These are phyloP conservation scores for Raffaelea deltoideospora DNA, from an alignment of 2,329 filamentous ascomycete species.

Conservation along the genomic window DNA sequence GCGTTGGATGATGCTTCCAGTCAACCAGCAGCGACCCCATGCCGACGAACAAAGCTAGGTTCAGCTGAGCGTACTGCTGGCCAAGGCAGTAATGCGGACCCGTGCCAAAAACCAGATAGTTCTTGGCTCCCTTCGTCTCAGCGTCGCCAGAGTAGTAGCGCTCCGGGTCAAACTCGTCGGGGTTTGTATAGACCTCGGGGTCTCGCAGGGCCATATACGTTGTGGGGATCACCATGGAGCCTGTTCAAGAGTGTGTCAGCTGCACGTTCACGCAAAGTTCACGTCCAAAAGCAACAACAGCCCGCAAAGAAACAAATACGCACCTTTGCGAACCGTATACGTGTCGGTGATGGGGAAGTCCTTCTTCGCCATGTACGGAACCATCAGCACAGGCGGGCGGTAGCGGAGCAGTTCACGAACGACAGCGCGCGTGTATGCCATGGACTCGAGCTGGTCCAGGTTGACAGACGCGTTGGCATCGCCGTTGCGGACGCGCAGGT, in stretches of 20 bases:
- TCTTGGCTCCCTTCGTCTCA: constrained; percentile 75
- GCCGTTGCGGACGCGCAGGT: constrained; percentile 60
- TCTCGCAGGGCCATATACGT: constrained; percentile 86
- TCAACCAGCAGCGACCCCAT: constrained; percentile 78
- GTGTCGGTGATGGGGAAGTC: constrained; percentile 74
- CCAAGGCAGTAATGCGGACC: constrained; percentile 95
- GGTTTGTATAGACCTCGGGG: constrained; percentile 79
- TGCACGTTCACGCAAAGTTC: too few relatives aligned
- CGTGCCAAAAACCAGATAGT: constrained; percentile 90
- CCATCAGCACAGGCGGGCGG: constrained; percentile 92
- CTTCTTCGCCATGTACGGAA: constrained; percentile 91
- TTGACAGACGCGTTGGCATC: constrained; percentile 54
- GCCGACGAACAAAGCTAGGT: constrained; percentile 77
- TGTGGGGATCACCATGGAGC: constrained; percentile 87
- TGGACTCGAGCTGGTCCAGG: constrained; percentile 76
- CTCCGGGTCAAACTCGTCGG: constrained; percentile 79
- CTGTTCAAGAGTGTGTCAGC: too few relatives aligned
- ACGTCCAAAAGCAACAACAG: too few relatives aligned
- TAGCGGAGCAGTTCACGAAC: constrained; percentile 86
- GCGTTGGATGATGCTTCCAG: constrained; percentile 80
- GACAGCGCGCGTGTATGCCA: constrained; percentile 82
- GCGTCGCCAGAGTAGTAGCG: constrained; percentile 84
- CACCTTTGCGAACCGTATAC: constrained; percentile 85
- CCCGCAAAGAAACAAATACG: constrained; percentile 9
- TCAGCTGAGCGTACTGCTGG: constrained; percentile 79